Evolutionary conservation across 176 grass and related monocot genomes (phyloP), one percentile per base, ranked within the genome.

Genomic region (Raddia guianensis): DNA sequence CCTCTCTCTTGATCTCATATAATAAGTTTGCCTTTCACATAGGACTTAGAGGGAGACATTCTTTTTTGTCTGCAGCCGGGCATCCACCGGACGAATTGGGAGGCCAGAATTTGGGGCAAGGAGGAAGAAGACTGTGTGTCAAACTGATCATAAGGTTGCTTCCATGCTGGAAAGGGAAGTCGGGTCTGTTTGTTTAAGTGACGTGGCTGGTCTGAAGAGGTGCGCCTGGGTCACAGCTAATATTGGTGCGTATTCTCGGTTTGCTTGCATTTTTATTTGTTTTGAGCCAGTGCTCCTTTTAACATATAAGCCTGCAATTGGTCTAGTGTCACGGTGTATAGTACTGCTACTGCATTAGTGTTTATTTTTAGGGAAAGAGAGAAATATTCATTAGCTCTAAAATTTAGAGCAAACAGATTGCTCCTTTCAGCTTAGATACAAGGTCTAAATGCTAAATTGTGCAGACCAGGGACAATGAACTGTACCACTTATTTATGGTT

Each of bases 1-100:
- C n/a, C n/a, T n/a, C n/a, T n/a, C n/a, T n/a, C n/a, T n/a, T n/a
- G n/a, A n/a, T n/a, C n/a, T n/a, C n/a, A n/a, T n/a, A n/a, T n/a
- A n/a, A n/a, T n/a, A n/a, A n/a, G n/a, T n/a, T n/a, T n/a, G n/a
- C n/a, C n/a, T n/a, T n/a, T n/a, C n/a, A n/a, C n/a, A n/a, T n/a
- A n/a, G n/a, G n/a, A n/a, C n/a, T n/a, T n/a, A n/a, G n/a, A n/a
- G n/a, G n/a, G n/a, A n/a, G n/a, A n/a, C n/a, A n/a, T n/a, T n/a
- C n/a, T n/a, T n/a, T n/a, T n/a, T n/a, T n/a, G n/a, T 98, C 86
- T 98, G 92, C 81, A 98, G 95, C 81, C 86, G 95, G 2, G 95
- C 95, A 18, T 98, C 95, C 45, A 98, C 95, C 0, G 95, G 95
- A 18, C 79, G 92, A 66, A 98, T 98, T 14, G 86, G 95, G 49